These are phyloP conservation scores for Globisporangium cystogenes DNA, from an alignment of 352 stramenopile species.

Conservation along the genomic window DNA sequence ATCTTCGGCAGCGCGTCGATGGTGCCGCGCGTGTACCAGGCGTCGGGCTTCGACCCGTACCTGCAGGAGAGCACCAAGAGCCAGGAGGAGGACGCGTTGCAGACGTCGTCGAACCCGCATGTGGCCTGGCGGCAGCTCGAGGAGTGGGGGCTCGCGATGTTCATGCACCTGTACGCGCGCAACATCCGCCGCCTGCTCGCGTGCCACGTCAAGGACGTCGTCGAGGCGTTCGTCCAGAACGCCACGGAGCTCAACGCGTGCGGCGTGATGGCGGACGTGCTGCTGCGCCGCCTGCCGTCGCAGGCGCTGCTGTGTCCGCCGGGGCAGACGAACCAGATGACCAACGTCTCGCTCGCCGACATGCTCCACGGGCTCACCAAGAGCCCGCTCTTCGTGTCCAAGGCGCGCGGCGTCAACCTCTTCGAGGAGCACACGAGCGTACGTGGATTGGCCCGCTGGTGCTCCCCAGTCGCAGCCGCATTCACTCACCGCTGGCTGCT, in stretches of 20 bases:
- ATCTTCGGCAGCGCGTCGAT: constrained; percentile 69
- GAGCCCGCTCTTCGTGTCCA: constrained; percentile 71
- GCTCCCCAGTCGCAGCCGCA: too few relatives aligned
- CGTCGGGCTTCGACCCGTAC: constrained; percentile 73
- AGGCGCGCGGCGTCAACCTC: constrained; percentile 64
- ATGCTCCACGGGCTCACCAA: constrained; percentile 63
- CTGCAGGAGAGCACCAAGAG: constrained; percentile 52
- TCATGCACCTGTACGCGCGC: constrained; percentile 85
- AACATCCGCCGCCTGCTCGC: constrained; percentile 77
- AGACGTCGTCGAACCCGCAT: constrained; percentile 65
- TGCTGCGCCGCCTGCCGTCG: constrained; percentile 59
- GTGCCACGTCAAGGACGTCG: constrained; percentile 81
- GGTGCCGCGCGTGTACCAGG: constrained; percentile 76
- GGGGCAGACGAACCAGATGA: constrained; percentile 67
- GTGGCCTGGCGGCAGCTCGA: constrained; percentile 75
- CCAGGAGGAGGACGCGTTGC: constrained; percentile 68
- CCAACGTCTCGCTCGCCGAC: constrained; percentile 75
- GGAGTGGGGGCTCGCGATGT: constrained; percentile 72
- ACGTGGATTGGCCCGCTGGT: too few relatives aligned
- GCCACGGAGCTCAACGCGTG: constrained; percentile 74
- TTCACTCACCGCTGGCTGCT: constrained; percentile 2
- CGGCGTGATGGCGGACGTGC: constrained; percentile 72
- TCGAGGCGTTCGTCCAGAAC: constrained; percentile 79
- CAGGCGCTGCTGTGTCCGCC: constrained; percentile 75
- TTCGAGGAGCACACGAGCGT: constrained; percentile 80